Percentiles rank a stretch among this genome's conserved stretches.
Evolutionary conservation across 2,329 filamentous ascomycete species (phyloP).

Genomic region (Penicillium sp.): DNA sequence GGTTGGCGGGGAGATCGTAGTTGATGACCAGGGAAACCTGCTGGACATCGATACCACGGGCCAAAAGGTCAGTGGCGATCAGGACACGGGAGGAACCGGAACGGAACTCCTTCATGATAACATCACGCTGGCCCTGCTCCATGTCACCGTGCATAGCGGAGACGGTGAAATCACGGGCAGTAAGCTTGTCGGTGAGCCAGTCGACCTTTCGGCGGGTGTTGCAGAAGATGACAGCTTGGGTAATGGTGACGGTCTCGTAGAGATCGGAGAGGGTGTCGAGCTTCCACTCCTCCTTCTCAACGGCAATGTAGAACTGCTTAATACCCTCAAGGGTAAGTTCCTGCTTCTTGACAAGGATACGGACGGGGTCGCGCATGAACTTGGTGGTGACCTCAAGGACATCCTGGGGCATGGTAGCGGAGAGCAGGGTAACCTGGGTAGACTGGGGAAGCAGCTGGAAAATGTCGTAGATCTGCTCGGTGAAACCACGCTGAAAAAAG

Average conservation of each 20-base stretch:
- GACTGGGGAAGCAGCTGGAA: conserved; percentile 95
- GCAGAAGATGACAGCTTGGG: conserved; percentile 99
- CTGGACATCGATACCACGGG: conserved; percentile 96
- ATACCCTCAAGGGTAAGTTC: conserved; percentile 95
- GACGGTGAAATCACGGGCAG: conserved; percentile 97
- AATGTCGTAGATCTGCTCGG: conserved; percentile 98
- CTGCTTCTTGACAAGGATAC: conserved; percentile 32
- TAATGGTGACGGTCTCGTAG: conserved; percentile 97
- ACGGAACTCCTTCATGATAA: conserved; percentile 98
- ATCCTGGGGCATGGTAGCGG: conserved; percentile 93
- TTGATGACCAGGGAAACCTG: conserved; percentile 98
- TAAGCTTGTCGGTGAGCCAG: conserved; percentile 99
- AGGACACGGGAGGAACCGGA: conserved; percentile 94
- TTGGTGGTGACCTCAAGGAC: conserved; percentile 99
- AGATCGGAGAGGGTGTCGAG: conserved; percentile 98
- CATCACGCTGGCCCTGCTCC: conserved; percentile 96
- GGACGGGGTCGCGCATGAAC: conserved; percentile 85
- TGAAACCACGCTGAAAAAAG: conserved; percentile 75
- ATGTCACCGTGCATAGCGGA: conserved; percentile 99
- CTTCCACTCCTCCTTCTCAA: conserved; percentile 99
- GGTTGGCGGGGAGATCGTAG: conserved; percentile 96
- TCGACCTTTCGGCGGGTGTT: conserved; percentile 99
- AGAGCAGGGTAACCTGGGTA: conserved; percentile 97
- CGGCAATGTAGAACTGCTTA: conserved; percentile 98
- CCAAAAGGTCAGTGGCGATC: conserved; percentile 97